Base-by-base conservation (phyloP, 2,329 filamentous ascomycete genomes). In the Fusarium kyushuense region DNA sequence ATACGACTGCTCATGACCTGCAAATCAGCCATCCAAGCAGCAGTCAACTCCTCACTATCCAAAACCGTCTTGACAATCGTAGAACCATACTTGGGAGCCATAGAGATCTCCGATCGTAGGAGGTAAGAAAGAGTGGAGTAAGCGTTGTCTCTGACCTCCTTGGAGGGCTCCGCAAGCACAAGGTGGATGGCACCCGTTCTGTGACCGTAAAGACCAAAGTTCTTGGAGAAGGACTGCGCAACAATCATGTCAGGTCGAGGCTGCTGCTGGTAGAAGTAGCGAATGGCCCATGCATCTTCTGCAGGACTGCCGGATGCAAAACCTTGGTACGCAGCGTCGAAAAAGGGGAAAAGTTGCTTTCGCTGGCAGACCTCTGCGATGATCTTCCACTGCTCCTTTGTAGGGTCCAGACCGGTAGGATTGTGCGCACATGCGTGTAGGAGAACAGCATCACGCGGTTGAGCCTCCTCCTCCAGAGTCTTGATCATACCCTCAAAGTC, bases 161-260 rank as follows among this genome's bases (percentile, higher is more conserved):
- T 91, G 16, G 98, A 87, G 79, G 98, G 95, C 36, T 91, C 94
- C 25, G 91, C 89, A 58, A 98, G 89, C 68, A 98, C 90, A 75
- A 94, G 93, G 82, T 98, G 96, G 86, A 98, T 96, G 79, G 92
- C 95, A 51, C 96, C 96, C 5, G 94, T 94, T 72, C 96, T 91
- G 84, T 99, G 92, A 72, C 96, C 95, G 78, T 99, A 98, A n/a
- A 99, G 87, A 71, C 96, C 96, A 79, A 97, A 97, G 81, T 96
- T 96, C 89, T 97, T 97, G 77, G 95, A 94, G 79, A 98, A 98
- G 54, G 91, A 95, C 84, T 98, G 95, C 65, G 92, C 92, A 55
- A 98, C 87, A 67, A 92, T 88, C 58, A 96, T 89, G 79, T 94
- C 91, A 79, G 94, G 94, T 2, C 94, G 94, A 2, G 61, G 61